Percentiles rank a stretch among this genome's conserved stretches.
phyloP scores from a whole-genome alignment of 75 land plant genomes.

The Chamaecyparis obtusa region DNA sequence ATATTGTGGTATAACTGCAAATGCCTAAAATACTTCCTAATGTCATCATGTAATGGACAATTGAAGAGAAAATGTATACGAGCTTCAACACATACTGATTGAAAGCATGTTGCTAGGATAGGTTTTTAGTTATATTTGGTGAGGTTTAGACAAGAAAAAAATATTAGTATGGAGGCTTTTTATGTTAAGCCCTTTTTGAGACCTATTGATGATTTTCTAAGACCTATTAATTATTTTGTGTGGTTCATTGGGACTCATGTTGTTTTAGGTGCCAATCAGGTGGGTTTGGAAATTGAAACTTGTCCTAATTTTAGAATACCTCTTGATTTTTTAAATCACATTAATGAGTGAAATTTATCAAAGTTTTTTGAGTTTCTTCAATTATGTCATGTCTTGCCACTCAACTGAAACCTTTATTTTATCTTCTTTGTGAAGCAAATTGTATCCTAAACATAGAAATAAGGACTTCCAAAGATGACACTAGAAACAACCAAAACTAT shows the following conservation, averaged over 20 bases:
- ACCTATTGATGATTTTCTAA: background rate
- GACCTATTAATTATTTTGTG: background rate
- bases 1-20: background rate
- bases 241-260: background rate
- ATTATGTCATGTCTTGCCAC: no score
- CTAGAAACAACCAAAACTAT: no score
- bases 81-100: background rate
- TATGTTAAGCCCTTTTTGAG: background rate
- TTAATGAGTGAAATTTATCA: background rate
- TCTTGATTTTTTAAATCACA: background rate
- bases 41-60: background rate
- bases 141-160: background rate
- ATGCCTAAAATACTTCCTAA: background rate
- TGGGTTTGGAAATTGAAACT: background rate
- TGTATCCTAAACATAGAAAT: no score
- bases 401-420: no score
- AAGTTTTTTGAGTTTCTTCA: background rate
- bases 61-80: background rate
- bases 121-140: background rate
- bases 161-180: no score
- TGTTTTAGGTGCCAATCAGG: background rate
- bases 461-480: no score
- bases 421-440: no score
- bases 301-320: background rate
- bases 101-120: background rate